Base-by-base conservation (phyloP, 768 basidiomycete genomes). In the Inosperma sp. region DNA sequence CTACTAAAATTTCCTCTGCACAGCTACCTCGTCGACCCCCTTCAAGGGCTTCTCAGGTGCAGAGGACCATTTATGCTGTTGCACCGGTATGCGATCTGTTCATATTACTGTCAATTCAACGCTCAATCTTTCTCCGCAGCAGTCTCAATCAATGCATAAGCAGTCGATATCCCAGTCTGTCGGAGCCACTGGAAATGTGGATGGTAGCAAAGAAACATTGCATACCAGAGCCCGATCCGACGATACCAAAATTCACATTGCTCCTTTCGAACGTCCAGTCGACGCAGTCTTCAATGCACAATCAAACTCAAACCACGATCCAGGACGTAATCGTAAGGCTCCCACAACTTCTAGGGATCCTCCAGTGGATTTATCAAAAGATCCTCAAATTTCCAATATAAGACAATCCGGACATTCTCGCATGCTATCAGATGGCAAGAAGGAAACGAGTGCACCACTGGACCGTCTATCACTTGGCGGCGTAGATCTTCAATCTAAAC, bases 161-260 rank as follows among this genome's bases (percentile, higher is more conserved):
- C 62, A 4, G 62, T 60, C 8, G 30, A 31, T n/a, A 31, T n/a
- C 30, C 8, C 30, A 8, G 17, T 22, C 36, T 21, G 36, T 37
- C 8, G 17, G 17, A 17, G 12, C 9, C 35, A n/a, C n/a, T n/a
- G 36, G 23, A 37, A 19, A 19, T 13, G 7, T 22, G 23, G 36
- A 37, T 21, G 36, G 36, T 21, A 17, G 8, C 36, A 37, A 37
- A 37, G 36, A 37, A 37, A 37, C n/a, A n/a, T n/a, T 37, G 29
- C 43, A 31, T 23, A 16, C 5, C n/a, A 35, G 25, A 22, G 14
- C n/a, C 17, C n/a, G n/a, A 33, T 35, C n/a, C 17, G 33, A 35
- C 2, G 33, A 30, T n/a, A 7, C 22, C 3, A 9, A 13, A 22
- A 22, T 13, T 13, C 31, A 22, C 5, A 34, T n/a, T 34, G 21